Evolutionary conservation across 192 early-diverging fungal genomes (phyloP).

Genomic region (Backusella liffmaniae): DNA sequence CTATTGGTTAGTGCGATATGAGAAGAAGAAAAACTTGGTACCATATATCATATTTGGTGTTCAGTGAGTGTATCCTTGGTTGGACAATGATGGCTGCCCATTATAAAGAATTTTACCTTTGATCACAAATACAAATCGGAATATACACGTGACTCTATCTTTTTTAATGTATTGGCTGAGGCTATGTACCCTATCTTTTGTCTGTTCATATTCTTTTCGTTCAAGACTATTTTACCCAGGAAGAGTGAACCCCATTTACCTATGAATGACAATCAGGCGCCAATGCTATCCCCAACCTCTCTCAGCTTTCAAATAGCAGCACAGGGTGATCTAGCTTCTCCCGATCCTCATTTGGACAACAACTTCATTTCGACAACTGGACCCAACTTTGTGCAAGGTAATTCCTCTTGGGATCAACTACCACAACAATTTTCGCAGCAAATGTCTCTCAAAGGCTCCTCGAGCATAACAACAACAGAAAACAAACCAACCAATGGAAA

Average conservation of each 20-base stretch:
- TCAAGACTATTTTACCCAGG: background rate
- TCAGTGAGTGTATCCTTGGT: background rate
- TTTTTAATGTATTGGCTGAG: background rate
- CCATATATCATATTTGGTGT: background rate
- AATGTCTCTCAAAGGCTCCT: slow-evolving; percentile 13
- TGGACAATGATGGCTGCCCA: background rate
- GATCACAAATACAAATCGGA: background rate
- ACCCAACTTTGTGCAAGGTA: background rate
- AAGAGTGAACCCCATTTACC: background rate
- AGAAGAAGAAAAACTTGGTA: background rate
- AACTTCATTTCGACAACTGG: background rate
- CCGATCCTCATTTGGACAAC: slow-evolving; percentile 2
- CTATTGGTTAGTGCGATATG: too few species aligned
- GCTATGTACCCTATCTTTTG: background rate
- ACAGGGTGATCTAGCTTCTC: background rate
- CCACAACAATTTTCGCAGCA: slow-evolving; percentile 20
- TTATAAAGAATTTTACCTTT: background rate
- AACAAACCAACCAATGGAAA: slow-evolving; percentile 17
- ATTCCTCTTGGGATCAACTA: slow-evolving; percentile 20
- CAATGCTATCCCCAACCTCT: background rate
- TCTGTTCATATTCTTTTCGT: background rate
- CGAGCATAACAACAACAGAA: background rate
- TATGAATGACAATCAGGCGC: background rate
- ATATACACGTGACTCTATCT: background rate
- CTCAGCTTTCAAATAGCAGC: background rate